phyloP scores from a whole-genome alignment of 2,329 filamentous ascomycete species.

The Verticillium klebahnii region DNA sequence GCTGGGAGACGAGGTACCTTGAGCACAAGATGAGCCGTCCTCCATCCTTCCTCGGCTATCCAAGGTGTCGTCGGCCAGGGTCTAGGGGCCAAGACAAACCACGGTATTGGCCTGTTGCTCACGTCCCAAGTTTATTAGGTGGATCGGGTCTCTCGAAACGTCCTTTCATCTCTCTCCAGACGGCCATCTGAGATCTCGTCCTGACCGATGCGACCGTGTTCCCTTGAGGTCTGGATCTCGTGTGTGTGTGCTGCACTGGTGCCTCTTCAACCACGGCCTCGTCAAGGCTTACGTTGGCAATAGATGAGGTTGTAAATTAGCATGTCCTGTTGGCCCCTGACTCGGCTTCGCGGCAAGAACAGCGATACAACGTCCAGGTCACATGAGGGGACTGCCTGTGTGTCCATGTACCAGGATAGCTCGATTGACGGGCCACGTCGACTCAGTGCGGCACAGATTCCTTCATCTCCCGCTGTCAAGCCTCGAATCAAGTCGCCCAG shows the following conservation, averaged over 20 bases:
- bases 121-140: slow-evolving; percentile 14
- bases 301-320: neutral
- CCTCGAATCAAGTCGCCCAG: neutral
- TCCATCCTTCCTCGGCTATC: neutral
- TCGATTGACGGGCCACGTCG: neutral
- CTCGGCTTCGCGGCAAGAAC: neutral
- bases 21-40: neutral
- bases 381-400: neutral
- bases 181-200: neutral
- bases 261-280: neutral
- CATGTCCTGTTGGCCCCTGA: neutral
- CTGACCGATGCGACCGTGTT: neutral
- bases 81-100: neutral
- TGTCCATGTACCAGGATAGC: neutral
- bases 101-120: slow-evolving; percentile 2
- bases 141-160: neutral
- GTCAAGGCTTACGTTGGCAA: neutral
- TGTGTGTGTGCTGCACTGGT: neutral
- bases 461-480: neutral
- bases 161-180: neutral
- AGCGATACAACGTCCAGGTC: neutral
- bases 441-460: neutral
- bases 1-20: neutral
- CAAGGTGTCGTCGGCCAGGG: neutral
- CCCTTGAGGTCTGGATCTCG: neutral